A percentile compares a stretch with the other conserved stretches of the same genome.
Evolutionary conservation across 805 yeast genomes (phyloP).

Genomic region (Lipomyces oligophaga): DNA sequence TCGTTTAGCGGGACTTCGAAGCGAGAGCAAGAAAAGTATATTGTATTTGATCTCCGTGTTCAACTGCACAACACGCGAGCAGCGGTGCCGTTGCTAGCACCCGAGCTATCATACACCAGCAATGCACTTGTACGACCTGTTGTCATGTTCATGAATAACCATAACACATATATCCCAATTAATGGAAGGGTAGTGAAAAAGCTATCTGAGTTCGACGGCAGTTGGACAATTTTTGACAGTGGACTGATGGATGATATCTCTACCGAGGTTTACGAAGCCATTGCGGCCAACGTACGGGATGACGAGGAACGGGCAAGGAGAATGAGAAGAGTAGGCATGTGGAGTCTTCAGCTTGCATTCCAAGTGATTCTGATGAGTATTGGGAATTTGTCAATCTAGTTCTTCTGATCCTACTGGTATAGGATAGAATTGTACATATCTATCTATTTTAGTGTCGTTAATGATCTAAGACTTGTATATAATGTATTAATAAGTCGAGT

Average conservation of each 20-base stretch:
- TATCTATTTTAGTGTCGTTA: too few relatives aligned
- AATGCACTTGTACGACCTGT: constrained; percentile 90
- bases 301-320: constrained; percentile 72
- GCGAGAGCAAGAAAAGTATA: constrained; percentile 32
- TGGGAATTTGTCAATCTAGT: constrained; percentile 22
- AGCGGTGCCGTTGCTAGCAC: constrained; percentile 76
- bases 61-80: constrained; percentile 85
- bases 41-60: constrained; percentile 74
- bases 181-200: constrained; percentile 76
- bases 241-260: constrained; percentile 86
- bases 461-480: too few relatives aligned
- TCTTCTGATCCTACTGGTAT: neutral
- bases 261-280: constrained; percentile 83
- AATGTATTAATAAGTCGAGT: too few relatives aligned
- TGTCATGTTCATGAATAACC: constrained; percentile 89
- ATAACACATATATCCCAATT: constrained; percentile 84
- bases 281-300: constrained; percentile 82
- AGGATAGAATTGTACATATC: too few relatives aligned
- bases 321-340: constrained; percentile 80
- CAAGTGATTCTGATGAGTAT: constrained; percentile 65
- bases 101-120: constrained; percentile 87
- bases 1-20: neutral
- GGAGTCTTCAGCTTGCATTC: constrained; percentile 82
- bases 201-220: constrained; percentile 81
- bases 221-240: constrained; percentile 95